phyloP scores from a whole-genome alignment of 2,329 filamentous ascomycete genomes.

The Akanthomyces muscarius region DNA sequence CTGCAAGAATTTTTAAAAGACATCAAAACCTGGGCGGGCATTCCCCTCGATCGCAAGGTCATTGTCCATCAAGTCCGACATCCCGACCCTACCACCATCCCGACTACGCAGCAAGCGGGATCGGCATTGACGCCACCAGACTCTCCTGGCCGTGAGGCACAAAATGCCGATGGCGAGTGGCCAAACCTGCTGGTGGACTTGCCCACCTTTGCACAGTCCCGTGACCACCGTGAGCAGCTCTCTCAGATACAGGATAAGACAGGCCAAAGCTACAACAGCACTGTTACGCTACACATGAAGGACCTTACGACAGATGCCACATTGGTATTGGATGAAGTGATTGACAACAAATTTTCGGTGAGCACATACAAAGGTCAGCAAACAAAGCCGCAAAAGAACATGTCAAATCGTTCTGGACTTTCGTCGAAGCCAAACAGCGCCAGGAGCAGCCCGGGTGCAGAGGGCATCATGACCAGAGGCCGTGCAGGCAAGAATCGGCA shows the following conservation, averaged over 20 bases:
- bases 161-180: conserved; percentile 34
- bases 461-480: conserved; percentile 64
- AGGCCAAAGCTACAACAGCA: conserved; percentile 75
- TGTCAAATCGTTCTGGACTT: conserved; percentile 27
- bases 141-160: conserved; percentile 32
- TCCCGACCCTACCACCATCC: conserved; percentile 34
- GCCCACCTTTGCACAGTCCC: conserved; percentile 48
- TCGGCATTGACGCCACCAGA: conserved; percentile 39
- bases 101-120: conserved; percentile 31
- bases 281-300: conserved; percentile 58
- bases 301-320: conserved; percentile 69
- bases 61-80: conserved; percentile 64
- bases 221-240: conserved; percentile 25
- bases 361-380: conserved; percentile 42
- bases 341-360: conserved; percentile 56
- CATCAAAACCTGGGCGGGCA: conserved; percentile 63
- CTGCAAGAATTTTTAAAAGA: conserved; percentile 73
- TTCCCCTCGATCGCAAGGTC: conserved; percentile 69
- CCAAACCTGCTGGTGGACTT: conserved; percentile 42
- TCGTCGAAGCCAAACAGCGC: conserved; percentile 47
- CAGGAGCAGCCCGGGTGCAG: conserved; percentile 62
- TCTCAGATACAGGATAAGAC: conserved; percentile 57
- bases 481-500: conserved; percentile 65
- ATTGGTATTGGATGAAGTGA: conserved; percentile 79
- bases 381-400: conserved; percentile 33